Base-by-base conservation (phyloP, 768 basidiomycete genomes). In the Exidia glandulosa region DNA sequence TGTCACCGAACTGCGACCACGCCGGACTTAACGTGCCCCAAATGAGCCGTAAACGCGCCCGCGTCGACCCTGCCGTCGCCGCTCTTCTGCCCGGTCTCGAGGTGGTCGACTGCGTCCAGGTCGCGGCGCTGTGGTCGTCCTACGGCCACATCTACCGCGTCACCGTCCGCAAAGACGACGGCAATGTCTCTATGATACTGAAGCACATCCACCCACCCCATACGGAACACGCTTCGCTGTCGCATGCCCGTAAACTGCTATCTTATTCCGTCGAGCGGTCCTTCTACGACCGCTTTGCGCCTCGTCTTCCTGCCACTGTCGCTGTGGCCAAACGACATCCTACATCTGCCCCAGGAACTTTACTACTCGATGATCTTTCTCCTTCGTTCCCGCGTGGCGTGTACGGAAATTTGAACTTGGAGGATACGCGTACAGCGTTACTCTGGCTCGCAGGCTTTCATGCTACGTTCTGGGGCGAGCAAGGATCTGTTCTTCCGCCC, bases 401-500 rank as follows among this genome's bases (percentile, higher is more conserved):
- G 23, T 47, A 34, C 6, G 59, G 54, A 25, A 56, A 54, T 16
- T 32, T 60, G 3, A 54, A n/a, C 25, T 3, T 12, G 5, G 34
- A 56, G 12, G 54, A 56, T 25, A 56, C 59, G 13, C 19, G 7
- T 16, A 32, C 36, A 9, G 59, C 56, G 5, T 41, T 60, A n/a
- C n/a, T 6, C 34, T 60, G 59, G 59, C 59, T 60, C 19, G 59
- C 59, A 25, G 41, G 30, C 3, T 60, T 60, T 56, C 59, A 60
- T 37, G 54, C 52, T 13, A 56, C 59, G 2, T 60, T 60, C 48
- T 60, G 59, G 59, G 41, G 54, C 33, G 14, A 48, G 25, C 10
- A 12, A 6, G 55, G 54, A 12, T 10, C 36, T 9, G 33, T 60
- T 16, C 59, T 54, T 27, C 52, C 59, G 16, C 59, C 59, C 7